Evolutionary conservation across 2,329 filamentous ascomycete species (phyloP).

Genomic region (Botryotinia convoluta): DNA sequence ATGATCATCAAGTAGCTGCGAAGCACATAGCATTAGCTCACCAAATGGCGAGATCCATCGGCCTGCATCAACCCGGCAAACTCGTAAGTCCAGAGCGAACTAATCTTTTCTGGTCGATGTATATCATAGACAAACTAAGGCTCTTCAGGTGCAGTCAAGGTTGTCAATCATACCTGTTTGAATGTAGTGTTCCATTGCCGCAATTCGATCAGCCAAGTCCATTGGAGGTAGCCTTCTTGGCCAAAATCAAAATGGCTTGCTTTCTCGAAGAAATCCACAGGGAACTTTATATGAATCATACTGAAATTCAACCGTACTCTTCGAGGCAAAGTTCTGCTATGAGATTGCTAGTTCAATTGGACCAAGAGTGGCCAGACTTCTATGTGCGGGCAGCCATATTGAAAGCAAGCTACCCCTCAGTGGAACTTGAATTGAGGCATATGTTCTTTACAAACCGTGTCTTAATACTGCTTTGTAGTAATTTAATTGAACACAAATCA

Average conservation of each 20-base stretch:
- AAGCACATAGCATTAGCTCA: background rate
- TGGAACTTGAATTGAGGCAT: background rate
- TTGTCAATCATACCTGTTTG: background rate
- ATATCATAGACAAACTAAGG: background rate
- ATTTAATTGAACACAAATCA: background rate
- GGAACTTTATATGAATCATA: background rate
- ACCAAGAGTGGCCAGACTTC: background rate
- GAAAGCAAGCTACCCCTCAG: background rate
- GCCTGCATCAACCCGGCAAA: background rate
- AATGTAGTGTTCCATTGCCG: background rate
- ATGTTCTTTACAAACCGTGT: background rate
- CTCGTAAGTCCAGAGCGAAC: background rate
- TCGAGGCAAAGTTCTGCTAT: background rate
- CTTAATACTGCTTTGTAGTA: background rate
- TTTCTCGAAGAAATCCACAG: background rate
- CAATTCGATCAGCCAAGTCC: background rate
- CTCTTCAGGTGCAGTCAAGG: background rate
- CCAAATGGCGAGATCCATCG: background rate
- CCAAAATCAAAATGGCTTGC: background rate
- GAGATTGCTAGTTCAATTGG: background rate
- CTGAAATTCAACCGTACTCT: background rate
- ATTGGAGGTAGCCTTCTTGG: background rate
- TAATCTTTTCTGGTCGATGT: constrained; percentile 1
- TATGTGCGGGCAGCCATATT: background rate
- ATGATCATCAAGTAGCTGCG: background rate